These are phyloP conservation scores for Pleurotus ostreatus DNA, from an alignment of 768 basidiomycete species.

Conservation along the genomic window DNA sequence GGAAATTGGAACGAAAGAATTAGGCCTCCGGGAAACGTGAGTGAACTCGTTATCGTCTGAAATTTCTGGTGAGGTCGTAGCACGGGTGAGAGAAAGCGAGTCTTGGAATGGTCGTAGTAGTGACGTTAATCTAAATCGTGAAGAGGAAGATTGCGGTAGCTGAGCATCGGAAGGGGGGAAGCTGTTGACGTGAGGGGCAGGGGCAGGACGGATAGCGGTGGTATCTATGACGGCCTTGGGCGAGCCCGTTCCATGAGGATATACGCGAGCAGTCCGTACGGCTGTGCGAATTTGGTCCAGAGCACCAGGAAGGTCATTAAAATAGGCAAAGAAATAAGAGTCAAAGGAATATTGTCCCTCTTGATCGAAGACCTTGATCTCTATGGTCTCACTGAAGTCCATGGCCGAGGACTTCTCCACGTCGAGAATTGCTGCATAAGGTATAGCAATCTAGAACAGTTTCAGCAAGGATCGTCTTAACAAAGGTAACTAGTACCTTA, in stretches of 20 bases:
- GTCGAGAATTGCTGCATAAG: slow-evolving; percentile 84
- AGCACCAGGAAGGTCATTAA: slow-evolving; percentile 73
- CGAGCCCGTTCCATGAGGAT: slow-evolving; percentile 24
- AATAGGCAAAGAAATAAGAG: slow-evolving; percentile 95
- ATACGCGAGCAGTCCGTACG: slow-evolving; percentile 52
- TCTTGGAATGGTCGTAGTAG: slow-evolving; percentile 71
- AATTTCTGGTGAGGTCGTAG: slow-evolving; percentile 24
- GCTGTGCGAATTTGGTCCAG: slow-evolving; percentile 79
- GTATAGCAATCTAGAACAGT: slow-evolving; percentile 77
- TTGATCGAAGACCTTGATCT: slow-evolving; percentile 87
- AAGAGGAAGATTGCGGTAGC: slow-evolving; percentile 26
- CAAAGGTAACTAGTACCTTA: slow-evolving; percentile 48
- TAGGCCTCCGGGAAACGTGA: slow-evolving; percentile 56
- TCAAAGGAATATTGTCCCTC: slow-evolving; percentile 75
- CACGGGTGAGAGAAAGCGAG: slow-evolving; percentile 25
- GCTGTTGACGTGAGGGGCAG: slow-evolving; percentile 37
- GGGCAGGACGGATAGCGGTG: slow-evolving; percentile 39
- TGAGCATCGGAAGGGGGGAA: slow-evolving; percentile 27
- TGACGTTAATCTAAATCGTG: slow-evolving; percentile 58
- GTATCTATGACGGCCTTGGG: slow-evolving; percentile 54
- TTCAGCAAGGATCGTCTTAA: neutral
- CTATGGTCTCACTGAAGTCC: slow-evolving; percentile 96
- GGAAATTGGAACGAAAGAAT: slow-evolving; percentile 57
- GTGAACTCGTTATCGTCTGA: slow-evolving; percentile 55
- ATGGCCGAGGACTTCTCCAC: slow-evolving; percentile 85